Evolutionary conservation across 2,329 filamentous ascomycete genomes (phyloP), one percentile per base, ranked within the genome.

Genomic region (Grosmannia huntii): DNA sequence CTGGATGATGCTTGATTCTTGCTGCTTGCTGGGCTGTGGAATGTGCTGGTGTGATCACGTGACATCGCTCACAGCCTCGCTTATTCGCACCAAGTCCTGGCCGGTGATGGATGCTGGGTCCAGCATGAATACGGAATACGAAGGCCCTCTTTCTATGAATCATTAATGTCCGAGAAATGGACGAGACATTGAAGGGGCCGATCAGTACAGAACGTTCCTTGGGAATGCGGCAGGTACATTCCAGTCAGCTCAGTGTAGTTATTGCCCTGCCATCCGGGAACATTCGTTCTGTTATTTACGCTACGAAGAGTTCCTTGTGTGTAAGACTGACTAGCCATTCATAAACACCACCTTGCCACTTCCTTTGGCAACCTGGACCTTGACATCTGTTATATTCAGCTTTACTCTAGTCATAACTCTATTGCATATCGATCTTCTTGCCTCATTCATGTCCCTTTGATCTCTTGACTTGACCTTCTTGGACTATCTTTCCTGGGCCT

Each of bases 211-310:
- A 28, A 7, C 16, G 50, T 3, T 44, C 19, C 41, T 33, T 27
- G 21, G 52, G 52, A 54, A 54, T 54, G 52, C n/a, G 52, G 33
- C 5, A 4, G 19, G 33, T 5, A 27, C 52, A 54, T 54, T 54
- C 52, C 52, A 27, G 14, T 28, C 33, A 33, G 25, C 23, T 44
- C 41, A 41, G 16, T 5, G 23, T 36, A 19, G 7, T 28, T 36
- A 56, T 56, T 56, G 54, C 54, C 54, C 38, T 56, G 52, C 52
- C 52, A 54, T 41, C 36, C 36, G 12, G 36, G 5, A 21, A n/a
- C 52, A 54, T 54, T 54, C 23, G 23, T 54, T n/a, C 5, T n/a
- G 5, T 9, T 36, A 38, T 36, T 49, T 36, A 56, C n/a, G n/a
- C 44, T 19, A n/a, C 5, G 44, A 21, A 3, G 25, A 16, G 5